A percentile compares a stretch with the other conserved stretches of the same genome.
phyloP scores from a whole-genome alignment of 2,329 filamentous ascomycete genomes.

The Fusarium sp. region DNA sequence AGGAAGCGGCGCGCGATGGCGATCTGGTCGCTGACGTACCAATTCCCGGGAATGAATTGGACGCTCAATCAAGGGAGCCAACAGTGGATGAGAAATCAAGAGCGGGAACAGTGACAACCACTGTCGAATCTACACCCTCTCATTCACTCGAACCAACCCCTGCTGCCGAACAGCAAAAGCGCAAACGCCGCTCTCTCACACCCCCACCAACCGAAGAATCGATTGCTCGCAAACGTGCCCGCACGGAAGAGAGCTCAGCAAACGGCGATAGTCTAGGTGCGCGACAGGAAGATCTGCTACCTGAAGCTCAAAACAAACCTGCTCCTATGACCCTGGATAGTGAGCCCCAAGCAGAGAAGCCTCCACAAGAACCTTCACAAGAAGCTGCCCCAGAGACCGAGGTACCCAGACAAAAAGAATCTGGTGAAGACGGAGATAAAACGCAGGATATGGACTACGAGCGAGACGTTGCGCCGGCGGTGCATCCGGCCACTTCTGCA shows the following conservation, averaged over 20 bases:
- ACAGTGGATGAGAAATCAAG: conserved; percentile 13
- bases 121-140: conserved; percentile 13
- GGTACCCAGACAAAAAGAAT: neutral
- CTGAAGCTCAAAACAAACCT: conserved; percentile 9
- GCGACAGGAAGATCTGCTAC: conserved; percentile 24
- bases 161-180: conserved; percentile 60
- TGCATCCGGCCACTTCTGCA: conserved; percentile 78
- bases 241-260: conserved; percentile 48
- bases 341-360: conserved; percentile 8
- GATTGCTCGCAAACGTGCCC: conserved; percentile 64
- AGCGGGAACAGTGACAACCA: conserved; percentile 13
- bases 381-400: neutral
- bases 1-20: conserved; percentile 1
- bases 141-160: conserved; percentile 20
- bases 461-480: conserved; percentile 61
- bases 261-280: conserved; percentile 11
- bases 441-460: conserved; percentile 47
- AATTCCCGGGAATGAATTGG: conserved; percentile 6
- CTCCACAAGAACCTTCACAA: neutral
- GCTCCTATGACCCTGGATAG: conserved; percentile 25
- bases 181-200: conserved; percentile 73
- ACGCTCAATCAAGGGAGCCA: conserved; percentile 14
- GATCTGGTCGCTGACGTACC: conserved; percentile 3
- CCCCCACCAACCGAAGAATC: conserved; percentile 66
- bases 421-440: conserved; percentile 12